Evolutionary conservation across 176 grass and related monocot species (phyloP).

Genomic region (Oryza meridionalis): DNA sequence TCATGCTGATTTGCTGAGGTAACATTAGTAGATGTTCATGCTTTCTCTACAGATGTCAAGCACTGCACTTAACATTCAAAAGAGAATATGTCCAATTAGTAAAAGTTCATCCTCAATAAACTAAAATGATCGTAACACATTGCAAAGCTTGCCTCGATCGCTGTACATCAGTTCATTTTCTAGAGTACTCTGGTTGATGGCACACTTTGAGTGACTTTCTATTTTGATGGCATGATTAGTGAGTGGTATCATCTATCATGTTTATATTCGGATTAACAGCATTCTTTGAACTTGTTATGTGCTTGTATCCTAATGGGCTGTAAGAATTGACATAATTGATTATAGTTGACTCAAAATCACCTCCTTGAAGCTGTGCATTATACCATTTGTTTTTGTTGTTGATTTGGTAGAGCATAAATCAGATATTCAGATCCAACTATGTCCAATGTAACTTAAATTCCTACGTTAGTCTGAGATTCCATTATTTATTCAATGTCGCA

Average conservation of each 20-base stretch:
- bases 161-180: constrained; percentile 11
- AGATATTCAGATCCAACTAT: constrained; percentile 29
- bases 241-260: constrained; percentile 16
- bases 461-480: constrained; percentile 13
- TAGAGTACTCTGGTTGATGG: background rate
- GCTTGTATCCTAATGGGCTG: constrained; percentile 10
- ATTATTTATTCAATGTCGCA: constrained; percentile 50
- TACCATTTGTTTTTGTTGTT: constrained; percentile 6
- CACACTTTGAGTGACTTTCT: constrained; percentile 22
- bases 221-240: constrained; percentile 4
- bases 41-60: background rate
- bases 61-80: background rate
- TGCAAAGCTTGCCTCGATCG: constrained; percentile 1
- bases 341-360: background rate
- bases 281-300: constrained; percentile 19
- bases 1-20: background rate
- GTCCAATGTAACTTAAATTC: constrained; percentile 9
- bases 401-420: constrained; percentile 3
- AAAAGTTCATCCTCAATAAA: background rate
- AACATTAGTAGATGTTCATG: constrained; percentile 14
- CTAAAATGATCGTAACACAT: constrained; percentile 17
- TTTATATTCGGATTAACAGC: background rate
- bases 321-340: background rate
- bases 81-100: background rate
- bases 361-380: background rate